Evolutionary conservation across 2,329 filamentous ascomycete genomes (phyloP), one percentile per base, ranked within the genome.

Genomic region (Aspergillus niger): DNA sequence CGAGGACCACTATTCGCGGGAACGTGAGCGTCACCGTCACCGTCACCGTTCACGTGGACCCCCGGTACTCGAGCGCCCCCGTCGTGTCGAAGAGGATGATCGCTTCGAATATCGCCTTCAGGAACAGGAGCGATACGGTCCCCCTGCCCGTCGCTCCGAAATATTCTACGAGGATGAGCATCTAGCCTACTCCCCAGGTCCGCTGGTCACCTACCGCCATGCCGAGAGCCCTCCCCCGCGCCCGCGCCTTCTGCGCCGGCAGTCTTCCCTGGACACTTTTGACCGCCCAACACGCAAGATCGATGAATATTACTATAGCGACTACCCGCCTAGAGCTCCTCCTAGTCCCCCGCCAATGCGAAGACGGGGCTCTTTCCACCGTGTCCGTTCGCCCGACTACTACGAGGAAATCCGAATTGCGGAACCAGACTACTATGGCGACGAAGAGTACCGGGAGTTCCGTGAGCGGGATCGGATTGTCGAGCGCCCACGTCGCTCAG

Each of bases 261-360:
- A 96, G 74, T 96, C 92, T 13, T 96, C 92, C 55, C 82, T 97
- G 41, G 93, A 97, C 74, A 96, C 91, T 0, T 97, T 92, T 72
- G 93, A 97, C 76, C 88, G 92, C 28, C 89, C 91, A 1, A 68
- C 82, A 57, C 81, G 83, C 32, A 82, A 84, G 48, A 83, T 83
- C 55, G 72, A 74, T 26, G 70, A 77, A 20, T 71, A 76, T 62
- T 70, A 74, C 60, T 64, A 71, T 59, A 70, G 68, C 50, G 75
- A 75, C 44, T 73, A 75, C 78, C 39, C 81, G 79, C 20, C 78
- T 76, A 11, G 85, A 62, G 82, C 83, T 44, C 86, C 91, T 30
- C 90, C 89, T 17, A 83, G 88, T 65, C 84, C 87, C 1, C 79
- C 82, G 36, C 79, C 67, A 7, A 17, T 30, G 26, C 47, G 24